phyloP scores from a whole-genome alignment of 2,329 filamentous ascomycete genomes.

The Aspergillus brunneoviolaceus region DNA sequence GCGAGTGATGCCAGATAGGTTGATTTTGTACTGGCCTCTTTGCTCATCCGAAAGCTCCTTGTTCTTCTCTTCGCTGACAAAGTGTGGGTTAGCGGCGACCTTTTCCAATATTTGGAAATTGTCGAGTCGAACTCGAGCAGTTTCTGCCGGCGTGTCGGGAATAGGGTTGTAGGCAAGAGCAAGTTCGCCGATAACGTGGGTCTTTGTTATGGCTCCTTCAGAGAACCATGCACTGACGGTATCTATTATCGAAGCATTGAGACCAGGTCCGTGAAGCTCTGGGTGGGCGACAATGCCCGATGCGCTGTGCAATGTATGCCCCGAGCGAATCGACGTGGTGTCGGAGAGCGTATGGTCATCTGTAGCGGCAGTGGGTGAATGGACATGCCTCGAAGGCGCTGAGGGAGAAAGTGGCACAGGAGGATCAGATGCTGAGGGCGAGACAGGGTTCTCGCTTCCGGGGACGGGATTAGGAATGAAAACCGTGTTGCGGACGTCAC shows the following conservation, averaged over 20 bases:
- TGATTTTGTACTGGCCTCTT: slow-evolving; percentile 76
- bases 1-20: slow-evolving; percentile 68
- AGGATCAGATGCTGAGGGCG: slow-evolving; percentile 27
- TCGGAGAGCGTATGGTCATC: slow-evolving; percentile 74
- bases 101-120: slow-evolving; percentile 87
- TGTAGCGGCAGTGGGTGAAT: slow-evolving; percentile 55
- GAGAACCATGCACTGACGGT: slow-evolving; percentile 85
- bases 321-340: slow-evolving; percentile 86
- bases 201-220: slow-evolving; percentile 66
- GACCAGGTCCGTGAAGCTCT: slow-evolving; percentile 73
- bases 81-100: slow-evolving; percentile 89
- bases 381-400: slow-evolving; percentile 36
- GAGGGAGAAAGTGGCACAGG: slow-evolving; percentile 38
- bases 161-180: slow-evolving; percentile 73
- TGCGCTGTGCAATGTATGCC: slow-evolving; percentile 71
- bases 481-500: slow-evolving; percentile 89
- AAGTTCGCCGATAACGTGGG: slow-evolving; percentile 81
- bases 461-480: slow-evolving; percentile 62
- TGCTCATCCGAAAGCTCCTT: slow-evolving; percentile 52
- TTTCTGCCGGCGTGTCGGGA: slow-evolving; percentile 38
- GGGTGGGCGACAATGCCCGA: slow-evolving; percentile 73
- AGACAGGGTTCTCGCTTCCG: slow-evolving; percentile 33
- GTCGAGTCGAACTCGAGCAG: slow-evolving; percentile 74
- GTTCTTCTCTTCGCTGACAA: slow-evolving; percentile 64
- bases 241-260: slow-evolving; percentile 88